Base-by-base conservation (phyloP, 2,329 filamentous ascomycete genomes). In the Arthrobotrys pseudoclavata region DNA sequence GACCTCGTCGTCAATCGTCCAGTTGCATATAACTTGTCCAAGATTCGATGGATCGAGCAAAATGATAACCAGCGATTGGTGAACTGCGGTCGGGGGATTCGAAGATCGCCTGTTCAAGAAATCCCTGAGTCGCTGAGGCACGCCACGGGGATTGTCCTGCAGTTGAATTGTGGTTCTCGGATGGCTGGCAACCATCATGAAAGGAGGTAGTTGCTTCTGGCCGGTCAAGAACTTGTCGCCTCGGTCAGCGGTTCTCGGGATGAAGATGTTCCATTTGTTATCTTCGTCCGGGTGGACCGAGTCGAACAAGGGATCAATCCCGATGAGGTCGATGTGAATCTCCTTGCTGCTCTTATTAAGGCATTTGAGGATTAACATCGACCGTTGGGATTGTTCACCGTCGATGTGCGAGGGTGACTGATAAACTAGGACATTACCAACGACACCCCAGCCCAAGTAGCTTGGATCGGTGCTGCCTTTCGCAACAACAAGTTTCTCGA, bases 241-340 rank as follows among this genome's bases (percentile, higher is more conserved):
- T 69, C 69, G 60, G 24, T 71, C 75, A 15, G 75, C 55, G 20
- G 63, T 63, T 9, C 45, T 66, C 2, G 75, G 75, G 12, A 72
- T 72, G 53, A 69, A 78, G 2, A 78, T 67, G n/a, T 45, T 72
- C 75, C 75, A 78, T 55, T 78, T 78, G 42, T 72, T 78, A 4
- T 50, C 53, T 22, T 78, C 75, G 57, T 78, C 68, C 0, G 68
- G 66, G 29, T 76, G 13, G 15, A 67, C 60, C 1, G 50, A 67
- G 18, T 76, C 72, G 34, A 76, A 76, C 20, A 76, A 34, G 15
- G 72, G 66, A 40, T 76, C 66, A 13, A 70, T 70, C 4, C 40
- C 45, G 18, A 70, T 62, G 15, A 76, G 66, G 24, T 76, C 72
- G 15, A 70, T 34, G 10, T 20, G 10, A 12, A 61, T 61, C 29